Percentiles rank a stretch among this genome's conserved stretches.
These are phyloP conservation scores for Rugosomyces carneus DNA, from an alignment of 1,284 basidiomycete species.

Conservation along the genomic window DNA sequence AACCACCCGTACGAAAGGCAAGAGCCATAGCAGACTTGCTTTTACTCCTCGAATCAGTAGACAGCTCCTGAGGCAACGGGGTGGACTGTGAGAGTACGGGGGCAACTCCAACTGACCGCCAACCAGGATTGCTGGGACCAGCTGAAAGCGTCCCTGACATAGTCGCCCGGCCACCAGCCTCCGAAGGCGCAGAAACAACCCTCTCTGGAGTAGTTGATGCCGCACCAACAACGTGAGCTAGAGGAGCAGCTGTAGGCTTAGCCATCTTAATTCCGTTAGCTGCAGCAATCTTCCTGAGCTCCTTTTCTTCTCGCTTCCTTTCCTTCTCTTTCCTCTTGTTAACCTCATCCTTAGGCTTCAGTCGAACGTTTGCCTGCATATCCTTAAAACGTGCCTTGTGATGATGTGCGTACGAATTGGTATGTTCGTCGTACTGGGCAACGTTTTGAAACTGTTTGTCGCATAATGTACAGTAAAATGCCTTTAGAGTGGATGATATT, in stretches of 20 bases:
- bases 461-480: slow-evolving; percentile 76
- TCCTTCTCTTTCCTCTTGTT: slow-evolving; percentile 78
- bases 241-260: slow-evolving; percentile 31
- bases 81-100: slow-evolving; percentile 10
- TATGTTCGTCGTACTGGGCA: slow-evolving; percentile 80
- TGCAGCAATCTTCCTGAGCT: slow-evolving; percentile 71
- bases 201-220: slow-evolving; percentile 24
- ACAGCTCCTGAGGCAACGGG: slow-evolving; percentile 17
- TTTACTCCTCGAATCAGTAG: slow-evolving; percentile 12
- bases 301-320: slow-evolving; percentile 73
- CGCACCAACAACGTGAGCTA: slow-evolving; percentile 18
- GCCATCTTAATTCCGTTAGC: slow-evolving; percentile 70
- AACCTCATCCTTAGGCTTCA: slow-evolving; percentile 53
- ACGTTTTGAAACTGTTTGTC: slow-evolving; percentile 81
- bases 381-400: slow-evolving; percentile 73
- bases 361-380: slow-evolving; percentile 64
- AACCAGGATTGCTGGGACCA: slow-evolving; percentile 40
- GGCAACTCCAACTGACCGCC: slow-evolving; percentile 42
- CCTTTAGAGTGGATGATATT: slow-evolving; percentile 56
- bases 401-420: slow-evolving; percentile 78
- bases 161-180: slow-evolving; percentile 47
- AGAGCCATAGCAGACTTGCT: slow-evolving; percentile 25
- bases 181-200: slow-evolving; percentile 22
- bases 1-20: slow-evolving; percentile 50
- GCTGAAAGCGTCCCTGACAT: slow-evolving; percentile 20